Evolutionary conservation across 176 grass and related monocot species (phyloP), one percentile per base, ranked within the genome.

Genomic region (Phyllostachys edulis): DNA sequence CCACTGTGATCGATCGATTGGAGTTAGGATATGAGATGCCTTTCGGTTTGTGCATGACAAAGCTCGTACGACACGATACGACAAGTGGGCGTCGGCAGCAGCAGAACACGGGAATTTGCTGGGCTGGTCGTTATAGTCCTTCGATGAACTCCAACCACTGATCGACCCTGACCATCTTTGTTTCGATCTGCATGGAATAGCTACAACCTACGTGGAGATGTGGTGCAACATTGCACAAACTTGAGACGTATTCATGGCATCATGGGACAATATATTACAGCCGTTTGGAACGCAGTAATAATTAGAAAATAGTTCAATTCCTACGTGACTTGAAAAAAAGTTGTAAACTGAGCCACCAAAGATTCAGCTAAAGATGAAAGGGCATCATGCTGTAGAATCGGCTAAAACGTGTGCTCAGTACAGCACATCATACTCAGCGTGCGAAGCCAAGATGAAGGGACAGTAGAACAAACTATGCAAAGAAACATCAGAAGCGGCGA

Each of bases 71-170:
- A 67, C 44, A 29, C 17, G 61, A 67, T 56, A 29, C 17, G 69
- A 63, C 81, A 84, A 42, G 82, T 32, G 40, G 10, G 36, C 82
- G 73, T 76, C 62, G 24, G 47, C 47, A 56, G 61, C 20, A 20
- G 55, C 55, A 49, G 26, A 23, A 60, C 60, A 37, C 8, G 37
- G 63, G 27, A 42, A 13, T 15, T 44, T 23, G 5, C 10, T 59
- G 61, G 61, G 21, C n/a, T 24, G n/a, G 5, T 20, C 21, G 45
- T 18, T 64, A 6, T 12, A 42, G 59, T 26, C 41, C 15, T 18
- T 20, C n/a, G 38, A 59, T 61, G 67, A 82, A 45, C 67, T 36
- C 80, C 39, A 72, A 16, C 73, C 23, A 57, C 82, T 15, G 23
- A 44, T 16, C 6, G 2, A 0, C 1, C 24, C 37, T 34, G 51